These are phyloP conservation scores for Phialocephala sp. DNA, from an alignment of 2,329 filamentous ascomycete species.

Conservation along the genomic window DNA sequence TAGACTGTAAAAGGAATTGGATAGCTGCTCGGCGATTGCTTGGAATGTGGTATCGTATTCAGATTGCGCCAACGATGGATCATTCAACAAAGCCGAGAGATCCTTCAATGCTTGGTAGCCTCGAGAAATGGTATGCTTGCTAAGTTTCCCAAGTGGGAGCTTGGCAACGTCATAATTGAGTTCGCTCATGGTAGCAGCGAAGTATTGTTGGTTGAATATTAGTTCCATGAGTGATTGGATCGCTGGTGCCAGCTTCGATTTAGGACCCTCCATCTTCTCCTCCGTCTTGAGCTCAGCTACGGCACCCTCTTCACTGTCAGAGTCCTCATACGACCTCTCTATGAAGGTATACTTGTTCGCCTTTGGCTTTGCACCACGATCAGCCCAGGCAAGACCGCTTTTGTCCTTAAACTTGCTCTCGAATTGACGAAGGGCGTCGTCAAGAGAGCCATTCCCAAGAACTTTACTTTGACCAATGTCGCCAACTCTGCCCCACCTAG, in stretches of 20 bases:
- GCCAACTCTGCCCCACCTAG: slow-evolving; percentile 80
- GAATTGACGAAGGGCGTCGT: slow-evolving; percentile 55
- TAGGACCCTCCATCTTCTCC: slow-evolving; percentile 45
- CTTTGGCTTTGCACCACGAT: slow-evolving; percentile 61
- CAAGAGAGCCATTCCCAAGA: slow-evolving; percentile 51
- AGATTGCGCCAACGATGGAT: slow-evolving; percentile 52
- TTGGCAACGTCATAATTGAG: slow-evolving; percentile 78
- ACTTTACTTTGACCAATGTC: slow-evolving; percentile 57
- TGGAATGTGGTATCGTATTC: slow-evolving; percentile 48
- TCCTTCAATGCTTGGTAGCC: slow-evolving; percentile 82
- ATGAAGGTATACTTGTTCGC: slow-evolving; percentile 79
- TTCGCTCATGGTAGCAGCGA: slow-evolving; percentile 67
- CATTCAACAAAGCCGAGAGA: slow-evolving; percentile 69
- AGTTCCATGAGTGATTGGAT: slow-evolving; percentile 76
- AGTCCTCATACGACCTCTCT: slow-evolving; percentile 75
- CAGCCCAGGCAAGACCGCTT: slow-evolving; percentile 60
- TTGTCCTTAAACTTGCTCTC: slow-evolving; percentile 68
- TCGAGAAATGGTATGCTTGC: slow-evolving; percentile 74
- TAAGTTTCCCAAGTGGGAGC: slow-evolving; percentile 82
- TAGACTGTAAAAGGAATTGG: slow-evolving; percentile 79
- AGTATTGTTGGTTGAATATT: slow-evolving; percentile 81
- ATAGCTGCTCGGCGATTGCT: slow-evolving; percentile 64
- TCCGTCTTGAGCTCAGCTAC: slow-evolving; percentile 36
- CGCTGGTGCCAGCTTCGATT: slow-evolving; percentile 63
- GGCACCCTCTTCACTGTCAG: slow-evolving; percentile 58